Percentiles rank a stretch among this genome's conserved stretches.
Conservation (phyloP, 257 asterid species). For the Solanum lycopersicoides region DNA sequence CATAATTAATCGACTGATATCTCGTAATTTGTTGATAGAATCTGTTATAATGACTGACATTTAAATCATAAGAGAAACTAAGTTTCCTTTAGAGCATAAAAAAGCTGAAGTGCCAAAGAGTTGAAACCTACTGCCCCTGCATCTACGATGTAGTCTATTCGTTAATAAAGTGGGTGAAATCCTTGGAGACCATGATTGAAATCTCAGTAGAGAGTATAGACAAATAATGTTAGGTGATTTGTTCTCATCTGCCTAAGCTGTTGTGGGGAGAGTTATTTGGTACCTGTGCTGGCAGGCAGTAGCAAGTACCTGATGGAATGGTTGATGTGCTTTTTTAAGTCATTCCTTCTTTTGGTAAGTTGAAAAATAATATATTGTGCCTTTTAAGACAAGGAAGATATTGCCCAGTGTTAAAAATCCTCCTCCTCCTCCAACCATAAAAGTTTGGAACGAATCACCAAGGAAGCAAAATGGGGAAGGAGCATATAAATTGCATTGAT, state of each 20-base stretch:
- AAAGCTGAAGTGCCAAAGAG: background rate
- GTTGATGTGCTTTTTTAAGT: background rate
- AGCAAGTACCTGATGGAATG: too few relatives aligned
- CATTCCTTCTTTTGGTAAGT: background rate
- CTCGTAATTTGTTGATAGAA: background rate
- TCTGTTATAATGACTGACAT: background rate
- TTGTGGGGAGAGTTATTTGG: background rate
- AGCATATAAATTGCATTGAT: background rate
- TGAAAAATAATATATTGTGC: background rate
- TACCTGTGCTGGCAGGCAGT: background rate
- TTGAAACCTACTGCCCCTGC: background rate
- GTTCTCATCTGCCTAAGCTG: background rate
- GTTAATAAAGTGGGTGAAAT: background rate
- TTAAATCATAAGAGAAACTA: background rate
- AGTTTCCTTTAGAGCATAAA: background rate
- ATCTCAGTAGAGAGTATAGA: background rate
- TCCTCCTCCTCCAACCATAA: background rate
- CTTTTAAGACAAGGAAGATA: background rate
- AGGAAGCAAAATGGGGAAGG: background rate
- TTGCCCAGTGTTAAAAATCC: background rate
- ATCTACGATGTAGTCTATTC: background rate
- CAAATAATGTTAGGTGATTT: background rate
- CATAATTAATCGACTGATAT: background rate
- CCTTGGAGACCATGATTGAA: background rate
- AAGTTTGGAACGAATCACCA: background rate